A percentile compares a stretch with the other conserved stretches of the same genome.
phyloP scores from a whole-genome alignment of 768 basidiomycete species.

The Russula foetens region DNA sequence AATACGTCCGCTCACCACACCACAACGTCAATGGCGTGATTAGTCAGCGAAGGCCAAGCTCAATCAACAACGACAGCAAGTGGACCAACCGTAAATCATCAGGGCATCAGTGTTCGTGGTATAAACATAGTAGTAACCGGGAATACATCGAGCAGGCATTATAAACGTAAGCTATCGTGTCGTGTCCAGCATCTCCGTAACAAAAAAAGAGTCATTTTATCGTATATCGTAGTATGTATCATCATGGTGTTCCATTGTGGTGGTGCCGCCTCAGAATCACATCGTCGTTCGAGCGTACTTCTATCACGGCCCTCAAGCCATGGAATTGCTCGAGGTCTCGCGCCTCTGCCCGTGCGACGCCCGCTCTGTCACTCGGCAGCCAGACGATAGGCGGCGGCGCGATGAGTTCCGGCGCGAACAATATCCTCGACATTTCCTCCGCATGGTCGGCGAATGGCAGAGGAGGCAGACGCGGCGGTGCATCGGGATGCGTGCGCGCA shows the following conservation, averaged over 20 bases:
- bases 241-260: constrained; percentile 5
- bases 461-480: constrained; percentile 62
- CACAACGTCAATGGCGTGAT: too few species aligned
- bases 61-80: too few species aligned
- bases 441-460: constrained; percentile 67
- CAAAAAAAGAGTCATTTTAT: background rate
- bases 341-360: constrained; percentile 68
- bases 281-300: constrained; percentile 49
- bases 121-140: background rate
- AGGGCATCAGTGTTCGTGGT: background rate
- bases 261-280: constrained; percentile 32
- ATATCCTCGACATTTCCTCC: constrained; percentile 65
- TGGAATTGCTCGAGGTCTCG: constrained; percentile 71
- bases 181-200: background rate
- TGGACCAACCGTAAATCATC: background rate
- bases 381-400: constrained; percentile 75
- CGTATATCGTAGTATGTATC: background rate
- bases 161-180: constrained; percentile 11
- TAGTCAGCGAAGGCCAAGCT: background rate
- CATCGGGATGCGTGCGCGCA: constrained; percentile 69
- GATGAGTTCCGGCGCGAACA: constrained; percentile 77
- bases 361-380: constrained; percentile 74
- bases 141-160: background rate
- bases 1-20: too few species aligned
- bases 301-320: constrained; percentile 58